phyloP scores from a whole-genome alignment of 1,284 basidiomycete genomes.

The Agaricales sp. region DNA sequence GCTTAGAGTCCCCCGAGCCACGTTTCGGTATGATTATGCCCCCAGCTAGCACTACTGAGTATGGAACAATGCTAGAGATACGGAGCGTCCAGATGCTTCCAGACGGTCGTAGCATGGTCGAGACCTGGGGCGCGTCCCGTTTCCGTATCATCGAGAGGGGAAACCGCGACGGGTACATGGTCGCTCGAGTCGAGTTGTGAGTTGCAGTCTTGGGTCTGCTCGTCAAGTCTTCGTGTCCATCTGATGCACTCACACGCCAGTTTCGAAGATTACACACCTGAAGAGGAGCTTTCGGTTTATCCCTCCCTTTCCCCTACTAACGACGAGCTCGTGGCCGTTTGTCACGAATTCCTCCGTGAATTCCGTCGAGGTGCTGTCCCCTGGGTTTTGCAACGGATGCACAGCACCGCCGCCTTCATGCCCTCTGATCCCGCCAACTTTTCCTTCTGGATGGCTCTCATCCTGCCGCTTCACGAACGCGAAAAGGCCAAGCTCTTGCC shows the following conservation, averaged over 20 bases:
- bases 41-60: slow-evolving; percentile 45
- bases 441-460: slow-evolving; percentile 85
- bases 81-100: slow-evolving; percentile 77
- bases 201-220: slow-evolving; percentile 41
- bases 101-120: slow-evolving; percentile 86
- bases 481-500: slow-evolving; percentile 94
- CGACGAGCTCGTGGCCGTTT: slow-evolving; percentile 64
- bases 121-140: slow-evolving; percentile 76
- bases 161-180: slow-evolving; percentile 80
- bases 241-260: slow-evolving; percentile 3
- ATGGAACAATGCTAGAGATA: slow-evolving; percentile 92
- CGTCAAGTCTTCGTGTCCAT: slow-evolving; percentile 16
- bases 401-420: slow-evolving; percentile 66
- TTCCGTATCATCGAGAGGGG: slow-evolving; percentile 83
- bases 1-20: slow-evolving; percentile 66
- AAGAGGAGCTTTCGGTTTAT: slow-evolving; percentile 5
- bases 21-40: slow-evolving; percentile 86
- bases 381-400: background rate
- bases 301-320: slow-evolving; percentile 32
- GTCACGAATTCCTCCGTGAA: slow-evolving; percentile 72
- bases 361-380: slow-evolving; percentile 36
- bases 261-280: background rate
- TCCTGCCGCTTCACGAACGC: slow-evolving; percentile 91
- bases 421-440: slow-evolving; percentile 60
- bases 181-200: slow-evolving; percentile 74